Evolutionary conservation across 2,329 filamentous ascomycete species (phyloP).

Genomic region (Bipolaris sorokiniana): DNA sequence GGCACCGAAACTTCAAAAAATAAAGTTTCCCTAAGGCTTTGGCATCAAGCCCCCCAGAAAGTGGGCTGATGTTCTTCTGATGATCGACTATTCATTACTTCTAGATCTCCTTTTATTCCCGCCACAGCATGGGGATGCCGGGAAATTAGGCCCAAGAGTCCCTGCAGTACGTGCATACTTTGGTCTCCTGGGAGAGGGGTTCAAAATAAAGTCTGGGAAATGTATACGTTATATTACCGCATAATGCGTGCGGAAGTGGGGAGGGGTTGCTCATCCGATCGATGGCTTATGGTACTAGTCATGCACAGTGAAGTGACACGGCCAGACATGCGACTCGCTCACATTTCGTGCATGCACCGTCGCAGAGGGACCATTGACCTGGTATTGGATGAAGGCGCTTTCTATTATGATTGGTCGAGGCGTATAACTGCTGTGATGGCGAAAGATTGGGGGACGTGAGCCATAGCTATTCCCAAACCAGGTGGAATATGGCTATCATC

Average conservation of each 20-base stretch:
- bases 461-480: slow-evolving; percentile 1
- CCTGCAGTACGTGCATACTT: background rate
- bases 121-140: background rate
- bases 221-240: background rate
- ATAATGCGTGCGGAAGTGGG: slow-evolving; percentile 7
- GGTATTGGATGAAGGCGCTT: slow-evolving; percentile 4
- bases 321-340: slow-evolving; percentile 2
- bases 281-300: slow-evolving; percentile 6
- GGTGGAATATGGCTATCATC: slow-evolving; percentile 4
- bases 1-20: background rate
- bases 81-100: background rate
- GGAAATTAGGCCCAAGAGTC: background rate
- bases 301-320: slow-evolving; percentile 6
- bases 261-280: slow-evolving; percentile 10
- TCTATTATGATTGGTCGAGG: too few species aligned
- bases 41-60: background rate
- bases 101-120: background rate
- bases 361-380: slow-evolving; percentile 6
- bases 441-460: background rate
- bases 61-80: background rate
- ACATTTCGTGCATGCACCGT: slow-evolving; percentile 3
- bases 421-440: background rate
- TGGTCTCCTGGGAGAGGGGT: background rate
- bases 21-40: background rate
- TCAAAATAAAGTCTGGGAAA: slow-evolving; percentile 4